Percentiles rank a stretch among this genome's conserved stretches.
These are phyloP conservation scores for Wickerhamiella sorbophila DNA, from an alignment of 805 yeast genomes.

Conservation along the genomic window DNA sequence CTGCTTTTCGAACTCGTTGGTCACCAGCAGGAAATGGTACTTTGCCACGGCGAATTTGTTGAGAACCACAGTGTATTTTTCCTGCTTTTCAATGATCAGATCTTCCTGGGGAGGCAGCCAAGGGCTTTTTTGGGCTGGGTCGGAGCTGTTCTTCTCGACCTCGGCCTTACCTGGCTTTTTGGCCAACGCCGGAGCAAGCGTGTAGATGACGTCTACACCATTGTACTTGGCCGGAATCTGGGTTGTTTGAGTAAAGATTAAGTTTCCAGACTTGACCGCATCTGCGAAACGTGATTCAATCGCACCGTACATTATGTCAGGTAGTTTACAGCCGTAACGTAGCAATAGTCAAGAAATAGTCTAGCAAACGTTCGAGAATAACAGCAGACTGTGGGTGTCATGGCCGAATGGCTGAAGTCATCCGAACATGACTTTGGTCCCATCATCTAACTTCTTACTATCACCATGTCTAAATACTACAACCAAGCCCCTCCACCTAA, in stretches of 20 bases:
- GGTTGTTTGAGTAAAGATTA: conserved; percentile 39
- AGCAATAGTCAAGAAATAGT: too few species aligned
- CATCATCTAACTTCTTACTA: too few species aligned
- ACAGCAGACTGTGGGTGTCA: too few species aligned
- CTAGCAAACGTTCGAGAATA: too few species aligned
- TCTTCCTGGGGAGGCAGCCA: conserved; percentile 70
- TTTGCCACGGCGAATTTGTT: conserved; percentile 81
- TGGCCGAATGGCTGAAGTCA: too few species aligned
- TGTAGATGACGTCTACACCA: conserved; percentile 22
- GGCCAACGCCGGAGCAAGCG: conserved; percentile 27
- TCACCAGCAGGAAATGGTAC: conserved; percentile 64
- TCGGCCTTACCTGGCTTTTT: conserved; percentile 21
- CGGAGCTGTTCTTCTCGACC: conserved; percentile 5
- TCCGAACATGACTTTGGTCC: too few species aligned
- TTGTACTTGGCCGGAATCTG: conserved; percentile 24
- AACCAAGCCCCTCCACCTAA: not conserved
- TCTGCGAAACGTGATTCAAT: conserved; percentile 26
- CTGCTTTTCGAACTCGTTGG: conserved; percentile 62
- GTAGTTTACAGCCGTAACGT: not conserved
- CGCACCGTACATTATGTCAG: conserved; percentile 12
- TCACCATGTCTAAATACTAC: not conserved
- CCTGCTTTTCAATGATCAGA: conserved; percentile 42
- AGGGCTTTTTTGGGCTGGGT: conserved; percentile 34
- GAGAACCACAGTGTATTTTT: conserved; percentile 47
- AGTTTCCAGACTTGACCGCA: conserved; percentile 35